A percentile compares a stretch with the other conserved stretches of the same genome.
phyloP scores from a whole-genome alignment of 1,284 basidiomycete genomes.

The Uromyces viciae-fabae region DNA sequence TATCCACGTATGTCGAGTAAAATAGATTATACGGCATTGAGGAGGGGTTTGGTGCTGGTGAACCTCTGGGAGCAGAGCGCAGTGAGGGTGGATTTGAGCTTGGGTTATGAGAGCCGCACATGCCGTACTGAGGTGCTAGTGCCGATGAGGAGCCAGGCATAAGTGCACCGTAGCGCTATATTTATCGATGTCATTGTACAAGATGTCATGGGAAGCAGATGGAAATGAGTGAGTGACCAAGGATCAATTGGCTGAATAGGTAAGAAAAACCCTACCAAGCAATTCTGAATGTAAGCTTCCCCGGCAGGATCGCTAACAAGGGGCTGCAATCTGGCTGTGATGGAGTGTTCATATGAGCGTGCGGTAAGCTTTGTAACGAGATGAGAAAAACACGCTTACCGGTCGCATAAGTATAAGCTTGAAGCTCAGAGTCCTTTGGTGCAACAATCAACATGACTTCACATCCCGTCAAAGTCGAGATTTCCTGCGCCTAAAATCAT shows the following conservation, averaged over 20 bases:
- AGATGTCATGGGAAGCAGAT: neutral
- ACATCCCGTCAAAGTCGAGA: slow-evolving; percentile 36
- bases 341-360: neutral
- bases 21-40: neutral
- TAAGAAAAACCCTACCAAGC: slow-evolving; percentile 14
- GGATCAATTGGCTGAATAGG: neutral
- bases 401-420: slow-evolving; percentile 40
- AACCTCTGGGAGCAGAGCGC: slow-evolving; percentile 4
- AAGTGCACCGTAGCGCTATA: slow-evolving; percentile 34
- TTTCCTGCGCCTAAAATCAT: slow-evolving; percentile 35
- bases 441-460: slow-evolving; percentile 43
- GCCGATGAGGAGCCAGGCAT: slow-evolving; percentile 23
- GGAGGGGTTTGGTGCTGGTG: slow-evolving; percentile 1
- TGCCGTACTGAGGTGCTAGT: neutral
- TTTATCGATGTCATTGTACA: neutral
- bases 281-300: slow-evolving; percentile 42
- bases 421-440: slow-evolving; percentile 24
- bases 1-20: neutral
- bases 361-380: neutral
- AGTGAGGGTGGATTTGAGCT: neutral
- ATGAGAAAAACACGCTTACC: neutral
- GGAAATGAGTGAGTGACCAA: neutral
- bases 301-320: slow-evolving; percentile 25
- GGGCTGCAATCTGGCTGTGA: slow-evolving; percentile 19
- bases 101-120: neutral